Evolutionary conservation across 139 green algal genomes (phyloP).

Genomic region (Micractinium sp.): DNA sequence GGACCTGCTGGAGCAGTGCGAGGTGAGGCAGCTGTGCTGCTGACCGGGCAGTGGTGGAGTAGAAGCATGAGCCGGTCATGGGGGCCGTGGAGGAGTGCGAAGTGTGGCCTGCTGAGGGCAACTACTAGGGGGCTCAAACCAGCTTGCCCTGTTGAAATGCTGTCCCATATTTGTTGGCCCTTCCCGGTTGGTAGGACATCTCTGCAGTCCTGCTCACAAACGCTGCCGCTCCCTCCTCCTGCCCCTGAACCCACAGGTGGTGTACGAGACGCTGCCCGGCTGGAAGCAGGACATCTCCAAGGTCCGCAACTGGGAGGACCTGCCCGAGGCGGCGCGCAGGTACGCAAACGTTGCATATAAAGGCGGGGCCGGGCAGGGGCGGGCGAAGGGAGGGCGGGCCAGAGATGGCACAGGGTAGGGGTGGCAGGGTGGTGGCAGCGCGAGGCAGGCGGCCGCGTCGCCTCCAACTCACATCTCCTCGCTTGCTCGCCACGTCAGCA

Average conservation of each 20-base stretch:
- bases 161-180: too few species aligned
- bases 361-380: too few species aligned
- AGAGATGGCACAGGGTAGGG: not conserved
- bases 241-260: conserved; percentile 49
- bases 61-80: too few species aligned
- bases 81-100: too few species aligned
- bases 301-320: conserved; percentile 80
- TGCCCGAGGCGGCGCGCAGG: conserved; percentile 79
- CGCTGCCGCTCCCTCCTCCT: not conserved
- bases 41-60: too few species aligned
- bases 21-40: conserved; percentile 45
- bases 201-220: too few species aligned
- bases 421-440: not conserved
- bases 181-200: too few species aligned
- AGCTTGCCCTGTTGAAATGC: too few species aligned
- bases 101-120: too few species aligned
- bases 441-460: too few species aligned
- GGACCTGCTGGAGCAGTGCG: conserved; percentile 67
- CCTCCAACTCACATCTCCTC: too few species aligned
- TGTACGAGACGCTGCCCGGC: conserved; percentile 94
- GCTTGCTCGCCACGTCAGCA: not conserved
- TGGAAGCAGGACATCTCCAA: conserved; percentile 91
- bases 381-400: not conserved
- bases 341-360: not conserved
- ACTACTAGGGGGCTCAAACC: too few species aligned